Evolutionary conservation across 1,139 yeast species (phyloP).

Genomic region (Lodderomyces metapsilosis): DNA sequence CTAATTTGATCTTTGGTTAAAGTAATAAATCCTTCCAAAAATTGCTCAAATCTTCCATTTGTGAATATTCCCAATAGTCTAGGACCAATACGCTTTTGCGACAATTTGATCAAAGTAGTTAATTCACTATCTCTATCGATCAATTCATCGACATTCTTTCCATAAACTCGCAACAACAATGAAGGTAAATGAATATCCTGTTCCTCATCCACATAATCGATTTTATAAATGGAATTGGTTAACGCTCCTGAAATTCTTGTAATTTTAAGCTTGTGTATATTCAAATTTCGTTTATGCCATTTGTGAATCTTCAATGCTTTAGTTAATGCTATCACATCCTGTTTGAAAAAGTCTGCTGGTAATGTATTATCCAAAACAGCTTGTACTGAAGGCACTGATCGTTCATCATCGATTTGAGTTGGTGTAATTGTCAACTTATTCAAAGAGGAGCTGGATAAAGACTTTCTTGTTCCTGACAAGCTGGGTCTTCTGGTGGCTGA

Average conservation of each 20-base stretch:
- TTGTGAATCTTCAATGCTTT: constrained; percentile 67
- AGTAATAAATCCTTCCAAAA: constrained; percentile 75
- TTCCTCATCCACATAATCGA: constrained; percentile 40
- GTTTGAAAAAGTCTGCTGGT: constrained; percentile 81
- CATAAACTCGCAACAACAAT: constrained; percentile 77
- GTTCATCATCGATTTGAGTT: constrained; percentile 28
- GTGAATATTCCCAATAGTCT: constrained; percentile 80
- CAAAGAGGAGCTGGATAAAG: constrained; percentile 27
- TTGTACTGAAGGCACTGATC: constrained; percentile 36
- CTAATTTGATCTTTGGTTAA: constrained; percentile 71
- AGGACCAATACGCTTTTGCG: constrained; percentile 83
- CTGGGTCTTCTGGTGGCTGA: constrained; percentile 40
- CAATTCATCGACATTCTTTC: constrained; percentile 83
- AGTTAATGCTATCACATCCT: constrained; percentile 68
- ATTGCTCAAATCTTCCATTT: constrained; percentile 93
- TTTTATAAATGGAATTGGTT: constrained; percentile 83
- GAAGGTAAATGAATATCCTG: constrained; percentile 33
- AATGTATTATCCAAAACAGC: constrained; percentile 64
- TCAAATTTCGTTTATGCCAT: constrained; percentile 60
- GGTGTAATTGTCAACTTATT: constrained; percentile 26
- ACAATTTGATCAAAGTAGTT: constrained; percentile 66
- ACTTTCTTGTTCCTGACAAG: constrained; percentile 21
- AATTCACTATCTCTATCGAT: constrained; percentile 86
- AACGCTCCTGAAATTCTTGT: constrained; percentile 84
- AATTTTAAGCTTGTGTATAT: constrained; percentile 46